Evolutionary conservation across 129 eudicot species (phyloP).

Genomic region (Logfia minima): DNA sequence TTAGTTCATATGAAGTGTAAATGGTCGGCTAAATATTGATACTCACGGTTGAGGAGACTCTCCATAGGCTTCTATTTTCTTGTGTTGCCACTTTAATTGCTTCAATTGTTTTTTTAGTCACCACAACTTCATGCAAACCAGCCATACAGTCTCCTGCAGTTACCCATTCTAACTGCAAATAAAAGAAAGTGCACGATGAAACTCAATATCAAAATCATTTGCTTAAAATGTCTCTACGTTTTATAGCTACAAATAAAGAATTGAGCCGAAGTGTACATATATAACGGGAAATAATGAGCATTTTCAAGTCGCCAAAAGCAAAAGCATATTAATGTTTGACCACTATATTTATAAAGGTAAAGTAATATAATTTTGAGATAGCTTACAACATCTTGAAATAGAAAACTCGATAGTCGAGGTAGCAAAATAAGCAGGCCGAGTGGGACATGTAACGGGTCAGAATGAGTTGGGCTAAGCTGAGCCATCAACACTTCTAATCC

Average conservation of each 20-base stretch:
- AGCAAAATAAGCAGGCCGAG: background rate
- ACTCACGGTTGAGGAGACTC: conserved; percentile 92
- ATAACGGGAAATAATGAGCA: background rate
- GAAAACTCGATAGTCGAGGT: background rate
- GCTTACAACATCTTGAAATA: background rate
- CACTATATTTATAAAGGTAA: background rate
- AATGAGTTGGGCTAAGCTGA: background rate
- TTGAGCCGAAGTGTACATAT: background rate
- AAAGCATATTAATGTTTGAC: background rate
- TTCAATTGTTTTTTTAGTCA: conserved; percentile 64
- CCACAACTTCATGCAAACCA: conserved; percentile 96
- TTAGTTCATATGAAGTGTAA: too few species aligned
- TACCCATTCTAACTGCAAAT: conserved; percentile 84
- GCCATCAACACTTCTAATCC: background rate
- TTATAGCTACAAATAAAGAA: background rate
- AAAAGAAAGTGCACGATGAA: conserved; percentile 1
- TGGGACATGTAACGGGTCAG: background rate
- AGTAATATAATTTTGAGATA: background rate
- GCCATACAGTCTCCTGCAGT: conserved; percentile 95
- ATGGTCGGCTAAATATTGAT: background rate
- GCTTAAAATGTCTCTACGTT: background rate
- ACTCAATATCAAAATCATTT: background rate
- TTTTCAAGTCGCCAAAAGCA: background rate
- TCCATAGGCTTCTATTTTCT: conserved; percentile 83
- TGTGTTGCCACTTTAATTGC: conserved; percentile 59